Evolutionary conservation across 23 red algal genomes (phyloP), one percentile per base, ranked within the genome.

Genomic region (Gracilaria domingensis): DNA sequence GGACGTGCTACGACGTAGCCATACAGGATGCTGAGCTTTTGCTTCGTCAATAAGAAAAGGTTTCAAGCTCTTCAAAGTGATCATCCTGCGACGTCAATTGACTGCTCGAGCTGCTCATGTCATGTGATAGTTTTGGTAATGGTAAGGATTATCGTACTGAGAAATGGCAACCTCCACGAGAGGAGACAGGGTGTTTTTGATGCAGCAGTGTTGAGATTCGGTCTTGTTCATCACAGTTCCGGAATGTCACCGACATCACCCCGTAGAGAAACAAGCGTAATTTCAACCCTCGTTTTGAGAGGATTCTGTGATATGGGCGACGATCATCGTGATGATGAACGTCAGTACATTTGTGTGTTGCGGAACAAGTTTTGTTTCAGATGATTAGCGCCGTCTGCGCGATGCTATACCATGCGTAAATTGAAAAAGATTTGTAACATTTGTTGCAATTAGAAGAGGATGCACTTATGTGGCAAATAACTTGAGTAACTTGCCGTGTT

Each of bases 11-110:
- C 81, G 55, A 76, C 17, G 34, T 62, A 20, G 81, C 70, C 3
- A 55, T 93, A 32, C 90, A 80, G 39, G 54, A 48, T 9, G 90
- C 90, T 71, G 90, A 93, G 90, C 59, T 76, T 85, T 44, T 77
- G 38, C 20, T 33, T 30, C 72, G 45, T 17, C 72, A 77, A 50
- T 35, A 33, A 67, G 16, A 12, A 64, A 20, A 1, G n/a, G 8
- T 67, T 21, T 67, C 5, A 32, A 33, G 24, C 33, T 28, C 24
- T 35, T 33, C 24, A 11, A 67, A 32, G 1, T 67, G 33, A 33
- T 30, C 16, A 29, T 30, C n/a, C 33, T 30, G 17, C 33, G 59
- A 28, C 62, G 8, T 67, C 17, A 2, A 55, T n/a, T n/a, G 11
- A 20, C 6, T 20, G 51, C 17, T 7, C 6, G 8, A 55, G 7